Evolutionary conservation across 768 basidiomycete genomes (phyloP).

Genomic region (Mycena capillaripes): DNA sequence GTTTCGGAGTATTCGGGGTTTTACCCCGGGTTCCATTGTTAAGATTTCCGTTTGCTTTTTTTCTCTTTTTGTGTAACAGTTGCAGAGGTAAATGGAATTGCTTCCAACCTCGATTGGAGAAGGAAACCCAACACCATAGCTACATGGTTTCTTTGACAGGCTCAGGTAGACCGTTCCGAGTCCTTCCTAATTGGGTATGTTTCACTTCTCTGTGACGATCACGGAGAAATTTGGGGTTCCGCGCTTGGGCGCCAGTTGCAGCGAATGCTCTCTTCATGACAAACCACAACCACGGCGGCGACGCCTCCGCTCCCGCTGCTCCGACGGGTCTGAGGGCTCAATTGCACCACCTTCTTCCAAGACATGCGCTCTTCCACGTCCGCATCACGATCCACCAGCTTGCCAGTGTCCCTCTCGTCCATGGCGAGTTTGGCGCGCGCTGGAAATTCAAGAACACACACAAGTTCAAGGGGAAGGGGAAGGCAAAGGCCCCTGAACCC

Average conservation of each 20-base stretch:
- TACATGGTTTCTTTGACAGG: too few relatives aligned
- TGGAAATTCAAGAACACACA: conserved; percentile 80
- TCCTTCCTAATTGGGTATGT: too few relatives aligned
- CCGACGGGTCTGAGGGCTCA: conserved; percentile 61
- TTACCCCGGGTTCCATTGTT: too few relatives aligned
- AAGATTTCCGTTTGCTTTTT: too few relatives aligned
- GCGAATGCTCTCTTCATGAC: conserved; percentile 6
- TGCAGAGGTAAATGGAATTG: too few relatives aligned
- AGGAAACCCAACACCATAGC: too few relatives aligned
- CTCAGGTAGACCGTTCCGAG: too few relatives aligned
- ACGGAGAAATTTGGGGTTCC: too few relatives aligned
- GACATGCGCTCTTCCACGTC: conserved; percentile 77
- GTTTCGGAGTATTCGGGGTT: too few relatives aligned
- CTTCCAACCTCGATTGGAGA: too few relatives aligned
- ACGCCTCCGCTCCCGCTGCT: not conserved
- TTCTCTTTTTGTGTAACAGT: too few relatives aligned
- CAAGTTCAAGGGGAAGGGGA: conserved; percentile 44
- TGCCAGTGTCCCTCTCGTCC: conserved; percentile 79
- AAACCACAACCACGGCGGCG: not conserved
- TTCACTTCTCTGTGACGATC: not conserved
- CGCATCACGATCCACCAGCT: conserved; percentile 76
- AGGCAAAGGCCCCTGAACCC: conserved; percentile 34
- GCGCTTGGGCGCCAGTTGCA: too few relatives aligned
- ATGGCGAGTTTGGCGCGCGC: conserved; percentile 76
- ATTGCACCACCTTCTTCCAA: conserved; percentile 71